Percentiles rank a stretch among this genome's conserved stretches.
Conservation (phyloP, 495 filamentous ascomycete species). For the Xylaria scruposa region DNA sequence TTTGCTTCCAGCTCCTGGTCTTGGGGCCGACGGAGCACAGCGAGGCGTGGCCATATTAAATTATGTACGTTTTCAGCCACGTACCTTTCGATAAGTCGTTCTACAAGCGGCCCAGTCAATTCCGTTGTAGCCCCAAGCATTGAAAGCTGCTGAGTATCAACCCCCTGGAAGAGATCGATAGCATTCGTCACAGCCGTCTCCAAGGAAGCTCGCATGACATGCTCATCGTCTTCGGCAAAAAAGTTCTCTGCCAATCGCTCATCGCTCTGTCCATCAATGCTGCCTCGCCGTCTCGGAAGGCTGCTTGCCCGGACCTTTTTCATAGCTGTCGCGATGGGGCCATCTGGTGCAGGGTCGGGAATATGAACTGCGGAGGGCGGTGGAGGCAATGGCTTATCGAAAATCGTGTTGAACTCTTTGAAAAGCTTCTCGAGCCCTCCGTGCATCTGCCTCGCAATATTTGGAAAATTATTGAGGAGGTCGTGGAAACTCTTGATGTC, state of each 20-base stretch:
- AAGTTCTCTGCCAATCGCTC: slow-evolving; percentile 43
- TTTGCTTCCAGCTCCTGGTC: slow-evolving; percentile 91
- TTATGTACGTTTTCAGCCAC: slow-evolving; percentile 93
- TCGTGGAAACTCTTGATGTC: slow-evolving; percentile 91
- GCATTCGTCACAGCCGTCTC: slow-evolving; percentile 93
- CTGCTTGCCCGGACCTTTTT: slow-evolving; percentile 58
- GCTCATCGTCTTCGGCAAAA: slow-evolving; percentile 82
- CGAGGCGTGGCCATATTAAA: slow-evolving; percentile 79
- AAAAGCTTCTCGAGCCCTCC: slow-evolving; percentile 89
- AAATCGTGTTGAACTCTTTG: slow-evolving; percentile 82
- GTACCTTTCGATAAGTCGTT: slow-evolving; percentile 94
- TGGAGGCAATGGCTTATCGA: slow-evolving; percentile 83
- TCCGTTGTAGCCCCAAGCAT: slow-evolving; percentile 91
- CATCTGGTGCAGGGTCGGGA: slow-evolving; percentile 57
- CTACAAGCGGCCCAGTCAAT: slow-evolving; percentile 88
- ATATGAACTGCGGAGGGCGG: slow-evolving; percentile 68
- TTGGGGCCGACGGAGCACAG: slow-evolving; percentile 75
- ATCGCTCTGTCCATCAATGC: slow-evolving; percentile 34
- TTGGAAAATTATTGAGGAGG: slow-evolving; percentile 88
- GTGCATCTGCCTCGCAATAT: slow-evolving; percentile 98
- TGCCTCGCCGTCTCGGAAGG: slow-evolving; percentile 38
- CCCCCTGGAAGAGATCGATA: slow-evolving; percentile 92
- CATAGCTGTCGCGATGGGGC: slow-evolving; percentile 57
- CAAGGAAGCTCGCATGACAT: slow-evolving; percentile 80
- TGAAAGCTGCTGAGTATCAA: slow-evolving; percentile 94